Percentiles rank a stretch among this genome's conserved stretches.
Evolutionary conservation across 768 basidiomycete genomes (phyloP).

Genomic region (Termitomyces sp.): DNA sequence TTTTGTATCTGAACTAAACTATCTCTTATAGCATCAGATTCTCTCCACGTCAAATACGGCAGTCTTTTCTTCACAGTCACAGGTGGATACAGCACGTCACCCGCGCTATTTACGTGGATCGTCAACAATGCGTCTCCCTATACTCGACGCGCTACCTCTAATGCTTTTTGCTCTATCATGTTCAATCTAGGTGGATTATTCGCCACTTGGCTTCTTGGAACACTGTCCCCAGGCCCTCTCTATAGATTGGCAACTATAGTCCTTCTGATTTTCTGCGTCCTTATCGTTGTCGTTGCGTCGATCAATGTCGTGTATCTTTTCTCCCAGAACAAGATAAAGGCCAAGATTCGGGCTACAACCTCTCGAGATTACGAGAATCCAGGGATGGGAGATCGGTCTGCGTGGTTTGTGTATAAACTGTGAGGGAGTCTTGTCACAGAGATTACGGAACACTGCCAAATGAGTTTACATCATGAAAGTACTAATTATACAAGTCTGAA

Average conservation of each 20-base stretch:
- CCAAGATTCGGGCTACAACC: neutral
- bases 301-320: neutral
- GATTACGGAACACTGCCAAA: too few relatives aligned
- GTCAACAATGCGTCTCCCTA: constrained; percentile 59
- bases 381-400: neutral
- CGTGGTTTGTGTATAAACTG: neutral
- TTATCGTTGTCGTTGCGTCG: neutral
- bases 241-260: neutral
- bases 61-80: constrained; percentile 52
- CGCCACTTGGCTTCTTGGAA: constrained; percentile 49
- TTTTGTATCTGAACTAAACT: neutral
- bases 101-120: constrained; percentile 51
- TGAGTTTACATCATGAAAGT: neutral
- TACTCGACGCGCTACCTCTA: constrained; percentile 47
- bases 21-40: neutral
- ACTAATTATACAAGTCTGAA: too few relatives aligned
- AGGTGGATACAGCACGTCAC: constrained; percentile 48
- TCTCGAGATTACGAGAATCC: neutral
- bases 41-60: constrained; percentile 36
- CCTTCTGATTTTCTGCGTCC: neutral
- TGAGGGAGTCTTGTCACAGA: neutral
- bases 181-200: constrained; percentile 57
- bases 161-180: constrained; percentile 52
- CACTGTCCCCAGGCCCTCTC: neutral
- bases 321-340: neutral